Percentiles rank a stretch among this genome's conserved stretches.
Evolutionary conservation across 2,329 filamentous ascomycete species (phyloP).

Genomic region (Zasmidium citrigriseum): DNA sequence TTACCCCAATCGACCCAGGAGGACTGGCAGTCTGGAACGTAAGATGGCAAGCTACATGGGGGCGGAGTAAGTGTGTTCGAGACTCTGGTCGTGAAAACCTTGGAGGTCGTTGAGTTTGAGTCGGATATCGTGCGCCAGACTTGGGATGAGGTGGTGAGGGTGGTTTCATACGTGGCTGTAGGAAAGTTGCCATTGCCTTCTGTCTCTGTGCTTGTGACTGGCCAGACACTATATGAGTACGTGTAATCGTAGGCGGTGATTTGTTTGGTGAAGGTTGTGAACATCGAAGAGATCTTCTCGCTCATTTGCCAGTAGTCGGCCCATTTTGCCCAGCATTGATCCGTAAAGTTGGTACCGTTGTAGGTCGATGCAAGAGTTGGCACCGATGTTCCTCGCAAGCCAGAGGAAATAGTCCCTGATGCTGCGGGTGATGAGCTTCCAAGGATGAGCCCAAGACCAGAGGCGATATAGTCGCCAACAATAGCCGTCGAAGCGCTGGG

Average conservation of each 20-base stretch:
- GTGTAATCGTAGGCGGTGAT: not conserved
- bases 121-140: not conserved
- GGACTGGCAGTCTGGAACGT: constrained; percentile 19
- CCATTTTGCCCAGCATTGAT: constrained; percentile 7
- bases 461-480: not conserved
- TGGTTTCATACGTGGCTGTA: constrained; percentile 2
- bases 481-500: not conserved
- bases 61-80: constrained; percentile 9
- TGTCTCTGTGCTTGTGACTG: constrained; percentile 1
- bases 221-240: not conserved
- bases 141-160: not conserved
- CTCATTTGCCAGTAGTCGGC: constrained; percentile 2
- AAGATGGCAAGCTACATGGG: constrained; percentile 9
- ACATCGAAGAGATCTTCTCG: not conserved
- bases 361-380: not conserved
- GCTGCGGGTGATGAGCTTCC: not conserved
- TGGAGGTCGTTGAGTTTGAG: not conserved
- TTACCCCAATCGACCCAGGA: constrained; percentile 6
- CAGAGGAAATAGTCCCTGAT: not conserved
- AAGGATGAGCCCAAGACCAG: not conserved
- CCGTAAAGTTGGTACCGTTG: not conserved
- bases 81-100: not conserved
- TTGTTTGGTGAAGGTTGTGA: constrained; percentile 2
- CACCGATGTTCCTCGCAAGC: not conserved
- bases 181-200: constrained; percentile 8